Base-by-base conservation (phyloP, 2,329 filamentous ascomycete genomes). In the Ceratocystis diversiconidia region DNA sequence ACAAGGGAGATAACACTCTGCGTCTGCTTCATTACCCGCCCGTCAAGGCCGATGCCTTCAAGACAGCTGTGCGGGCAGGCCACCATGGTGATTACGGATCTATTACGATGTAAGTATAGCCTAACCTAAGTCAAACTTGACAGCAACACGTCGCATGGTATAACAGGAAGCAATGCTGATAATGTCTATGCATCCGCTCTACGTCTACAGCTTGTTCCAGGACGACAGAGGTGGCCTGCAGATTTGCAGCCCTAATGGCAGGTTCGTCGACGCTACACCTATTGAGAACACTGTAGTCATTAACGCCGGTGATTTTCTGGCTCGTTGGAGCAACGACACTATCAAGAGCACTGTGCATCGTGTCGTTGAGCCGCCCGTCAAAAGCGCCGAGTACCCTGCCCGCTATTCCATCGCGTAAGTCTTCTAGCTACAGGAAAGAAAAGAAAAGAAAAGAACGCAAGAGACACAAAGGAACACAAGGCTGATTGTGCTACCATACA, bases 301-400 rank as follows among this genome's bases (percentile, higher is more conserved):
- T 69, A 96, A 96, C 72, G 91, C 91, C 0, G 92, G 91, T 1
- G 92, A 96, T 73, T 73, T 96, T 70, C 78, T 96, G 62, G 87
- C 89, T 1, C 80, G 91, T 63, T 96, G 91, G 92, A 90, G 88
- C 69, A 96, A 96, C 72, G 90, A 95, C 72, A 88, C 83, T 3
- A 95, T 96, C 76, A 91, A 88, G 77, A 92, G 88, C 72, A 96
- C 92, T 3, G 84, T 91, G 68, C 92, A 96, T 75, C 85, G 91
- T 10, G 92, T 96, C 0, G 89, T 96, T 4, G 89, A 96, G 76
- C 92, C 92, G 1, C 88, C 89, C 0, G 77, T 79, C 17, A 80
- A 79, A 3, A 78, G 76, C 2, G 80, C 79, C 17, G 76, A 78
- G 48, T 87, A 95, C 73, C 90, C 90, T 1, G 80, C 90, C 0